Evolutionary conservation across 306 rosid genomes (phyloP), one percentile per base, ranked within the genome.

Genomic region (Rosa multiflora): DNA sequence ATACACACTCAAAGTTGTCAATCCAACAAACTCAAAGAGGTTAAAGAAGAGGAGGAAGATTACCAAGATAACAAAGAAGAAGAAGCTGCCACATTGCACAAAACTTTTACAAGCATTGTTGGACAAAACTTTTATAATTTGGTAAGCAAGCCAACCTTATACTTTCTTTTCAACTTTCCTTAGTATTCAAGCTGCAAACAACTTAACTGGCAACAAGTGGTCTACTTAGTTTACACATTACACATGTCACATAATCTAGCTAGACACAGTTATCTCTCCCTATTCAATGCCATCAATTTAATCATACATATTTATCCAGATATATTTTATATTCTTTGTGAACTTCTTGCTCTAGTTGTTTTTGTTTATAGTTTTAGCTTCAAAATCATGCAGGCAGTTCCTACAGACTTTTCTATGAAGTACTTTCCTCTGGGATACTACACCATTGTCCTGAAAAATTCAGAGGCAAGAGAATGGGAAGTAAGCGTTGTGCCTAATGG

Each of bases 71-170:
- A 15, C 58, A 17, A 17, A 15, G 58, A 52, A 51, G 56, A 51
- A 52, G 58, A 17, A 52, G n/a, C 58, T 52, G 21, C 21, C 18
- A 52, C 58, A 17, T 17, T 52, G 58, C 8, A 4, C 17, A 61
- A 49, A 26, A 26, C 7, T 0, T 51, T 51, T 15, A 51, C n/a
- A 15, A 52, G 58, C 8, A 1, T 52, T 52, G 17, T 17, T 5
- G n/a, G 21, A 52, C 2, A 52, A 18, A 4, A 5, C 21, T 4
- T 17, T 5, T 52, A 52, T 52, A 15, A 32, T 55, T 39, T 58
- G 71, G 69, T 29, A 49, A 47, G 78, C 70, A 72, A 59, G 29
- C 29, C 29, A 72, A 46, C 40, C 56, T 52, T 52, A 52, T 15
- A 13, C 56, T 48, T 48, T 48, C 6, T 14, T 52, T 52, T 14